Evolutionary conservation across 75 land plant genomes (phyloP).

Genomic region (Selaginella tamariscina): DNA sequence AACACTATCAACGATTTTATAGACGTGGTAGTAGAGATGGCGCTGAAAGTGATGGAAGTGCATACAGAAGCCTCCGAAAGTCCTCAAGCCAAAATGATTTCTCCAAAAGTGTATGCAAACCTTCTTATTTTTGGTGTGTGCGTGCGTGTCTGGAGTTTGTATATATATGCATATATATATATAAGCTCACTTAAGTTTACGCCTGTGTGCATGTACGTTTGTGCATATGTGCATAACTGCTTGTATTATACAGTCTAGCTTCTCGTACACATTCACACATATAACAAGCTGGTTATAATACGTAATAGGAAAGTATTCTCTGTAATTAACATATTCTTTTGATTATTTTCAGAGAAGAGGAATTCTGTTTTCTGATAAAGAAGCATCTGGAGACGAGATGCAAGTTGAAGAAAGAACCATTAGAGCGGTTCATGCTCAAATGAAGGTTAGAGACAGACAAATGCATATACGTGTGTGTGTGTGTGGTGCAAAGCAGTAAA

Average conservation of each 20-base stretch:
- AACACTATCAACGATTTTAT: neutral
- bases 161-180: neutral
- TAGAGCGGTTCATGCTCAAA: conserved; percentile 60
- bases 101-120: neutral
- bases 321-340: neutral
- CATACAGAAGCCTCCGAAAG: neutral
- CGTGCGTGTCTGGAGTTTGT: neutral
- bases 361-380: neutral
- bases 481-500: no score
- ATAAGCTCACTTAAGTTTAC: neutral
- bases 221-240: no score
- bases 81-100: neutral
- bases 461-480: no score
- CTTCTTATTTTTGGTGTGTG: no score
- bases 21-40: neutral
- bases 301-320: neutral
- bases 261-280: neutral
- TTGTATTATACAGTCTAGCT: neutral
- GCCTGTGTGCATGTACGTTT: no score
- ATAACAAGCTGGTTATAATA: conserved; percentile 1
- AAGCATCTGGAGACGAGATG: neutral
- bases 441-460: conserved; percentile 34
- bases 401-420: conserved; percentile 54
- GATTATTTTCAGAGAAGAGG: neutral
- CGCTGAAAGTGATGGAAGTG: conserved; percentile 3